Conservation (phyloP, 2,329 filamentous ascomycete genomes). For the Colletotrichum noveboracense region DNA sequence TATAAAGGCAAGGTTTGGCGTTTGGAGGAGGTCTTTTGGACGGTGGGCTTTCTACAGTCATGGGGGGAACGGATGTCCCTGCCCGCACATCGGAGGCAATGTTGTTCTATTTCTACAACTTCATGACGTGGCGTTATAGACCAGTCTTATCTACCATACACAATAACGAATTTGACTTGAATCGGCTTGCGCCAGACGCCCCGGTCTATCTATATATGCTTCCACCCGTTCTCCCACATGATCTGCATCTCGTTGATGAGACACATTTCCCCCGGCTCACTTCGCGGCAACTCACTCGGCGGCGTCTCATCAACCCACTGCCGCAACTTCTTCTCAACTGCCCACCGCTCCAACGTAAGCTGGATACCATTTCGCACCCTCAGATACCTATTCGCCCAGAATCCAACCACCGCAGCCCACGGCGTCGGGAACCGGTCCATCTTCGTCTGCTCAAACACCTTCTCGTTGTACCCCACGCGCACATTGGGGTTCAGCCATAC, state of each 20-base stretch:
- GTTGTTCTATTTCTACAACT: background rate
- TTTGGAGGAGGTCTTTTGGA: background rate
- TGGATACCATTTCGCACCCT: conserved; percentile 30
- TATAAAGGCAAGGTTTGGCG: background rate
- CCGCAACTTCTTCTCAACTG: conserved; percentile 44
- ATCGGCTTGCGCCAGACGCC: background rate
- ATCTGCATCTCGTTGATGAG: conserved; percentile 67
- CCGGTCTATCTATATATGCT: background rate
- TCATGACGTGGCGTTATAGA: conserved; percentile 26
- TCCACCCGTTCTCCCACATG: conserved; percentile 50
- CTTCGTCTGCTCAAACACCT: conserved; percentile 36
- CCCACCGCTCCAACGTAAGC: conserved; percentile 38
- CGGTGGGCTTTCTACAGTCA: background rate
- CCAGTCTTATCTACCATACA: background rate
- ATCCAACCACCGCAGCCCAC: conserved; percentile 36
- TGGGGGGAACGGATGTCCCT: background rate
- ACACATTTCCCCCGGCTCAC: conserved; percentile 53
- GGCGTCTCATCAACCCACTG: conserved; percentile 30
- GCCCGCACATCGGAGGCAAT: background rate
- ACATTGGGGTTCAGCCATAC: conserved; percentile 62
- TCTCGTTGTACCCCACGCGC: conserved; percentile 54
- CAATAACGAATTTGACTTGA: background rate
- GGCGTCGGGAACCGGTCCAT: background rate
- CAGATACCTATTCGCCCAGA: conserved; percentile 36
- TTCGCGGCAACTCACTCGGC: conserved; percentile 30